Evolutionary conservation across 768 basidiomycete genomes (phyloP), one percentile per base, ranked within the genome.

Genomic region (Favolaschia claudopus): DNA sequence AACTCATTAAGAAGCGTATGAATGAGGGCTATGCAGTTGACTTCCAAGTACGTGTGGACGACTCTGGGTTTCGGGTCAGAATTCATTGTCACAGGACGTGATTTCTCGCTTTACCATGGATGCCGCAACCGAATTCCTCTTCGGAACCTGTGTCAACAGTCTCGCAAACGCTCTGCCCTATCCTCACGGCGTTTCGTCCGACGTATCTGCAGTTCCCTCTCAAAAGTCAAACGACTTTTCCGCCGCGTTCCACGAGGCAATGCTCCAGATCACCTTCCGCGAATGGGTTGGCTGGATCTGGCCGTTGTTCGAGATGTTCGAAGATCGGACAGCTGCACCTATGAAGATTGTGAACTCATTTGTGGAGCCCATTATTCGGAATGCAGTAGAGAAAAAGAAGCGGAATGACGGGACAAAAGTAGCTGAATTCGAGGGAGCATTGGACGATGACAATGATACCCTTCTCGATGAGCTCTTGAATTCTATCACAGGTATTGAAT

Each of bases 41-140:
- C 33, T 64, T 69, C 32, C 68, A 69, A 43, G 68, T 68, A 7
- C 27, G 27, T 42, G n/a, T n/a, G n/a, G n/a, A n/a, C n/a, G n/a
- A n/a, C n/a, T n/a, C n/a, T n/a, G n/a, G n/a, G n/a, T n/a, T n/a
- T n/a, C n/a, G n/a, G n/a, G n/a, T n/a, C n/a, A n/a, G n/a, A n/a
- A n/a, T n/a, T n/a, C n/a, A n/a, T n/a, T n/a, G n/a, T n/a, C n/a
- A n/a, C n/a, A 85, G 72, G 82, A 85, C 51, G 58, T 78, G 7
- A 66, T 83, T 22, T 74, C 75, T 2, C 77, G 82, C 38, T 82
- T 84, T 58, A 81, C 83, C 0, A 75, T 85, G 33, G 83, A 85
- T 67, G 75, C 83, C 5, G 84, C 86, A 0, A 78, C 84, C 2
- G 80, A 83, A 53, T 85, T 84, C 60, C 69, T 86, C 40, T 84